Evolutionary conservation across 2,329 filamentous ascomycete species (phyloP), one percentile per base, ranked within the genome.

Genomic region (Juglanconis sp.): DNA sequence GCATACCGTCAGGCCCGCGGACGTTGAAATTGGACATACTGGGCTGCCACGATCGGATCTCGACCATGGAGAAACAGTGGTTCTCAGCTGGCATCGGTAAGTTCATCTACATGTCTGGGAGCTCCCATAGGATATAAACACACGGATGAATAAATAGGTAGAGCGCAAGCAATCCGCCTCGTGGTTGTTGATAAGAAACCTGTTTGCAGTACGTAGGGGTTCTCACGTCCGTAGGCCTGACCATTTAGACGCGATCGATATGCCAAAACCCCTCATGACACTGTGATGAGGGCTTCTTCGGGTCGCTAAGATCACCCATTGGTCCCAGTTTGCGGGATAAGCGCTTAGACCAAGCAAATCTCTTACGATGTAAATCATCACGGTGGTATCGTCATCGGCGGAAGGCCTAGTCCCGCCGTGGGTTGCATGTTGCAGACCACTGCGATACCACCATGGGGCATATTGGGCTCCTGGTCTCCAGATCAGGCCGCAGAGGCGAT

Each of bases 311-410:
- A n/a, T 48, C 47, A 51, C 15, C n/a, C 58, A 35, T 56, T 60
- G 42, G 38, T 52, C 58, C 49, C 47, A 40, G n/a, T 30, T 47
- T 32, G 13, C 40, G 58, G 58, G 13, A 60, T 34, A 56, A 49
- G 58, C 58, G 53, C 58, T 60, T 47, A n/a, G 9, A 5, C 3
- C 4, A 17, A 46, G 5, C 10, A 46, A 6, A 46, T 38, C 5
- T 4, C 1, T 13, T 4, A 42, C 38, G 38, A 42, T 42, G n/a
- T 42, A 42, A 10, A 42, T 24, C 17, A 24, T 24, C 17, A 24
- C 17, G 17, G 17, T 24, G 17, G 38, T 42, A 4, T 42, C 38
- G 7, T 42, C 38, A 15, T 15, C 38, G 38, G 38, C 10, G 10
- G 7, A 42, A 42, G 10, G 11, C n/a, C 38, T 24, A 24, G 17